phyloP scores from a whole-genome alignment of 169 alveolate species.

The Perkinsus olseni region DNA sequence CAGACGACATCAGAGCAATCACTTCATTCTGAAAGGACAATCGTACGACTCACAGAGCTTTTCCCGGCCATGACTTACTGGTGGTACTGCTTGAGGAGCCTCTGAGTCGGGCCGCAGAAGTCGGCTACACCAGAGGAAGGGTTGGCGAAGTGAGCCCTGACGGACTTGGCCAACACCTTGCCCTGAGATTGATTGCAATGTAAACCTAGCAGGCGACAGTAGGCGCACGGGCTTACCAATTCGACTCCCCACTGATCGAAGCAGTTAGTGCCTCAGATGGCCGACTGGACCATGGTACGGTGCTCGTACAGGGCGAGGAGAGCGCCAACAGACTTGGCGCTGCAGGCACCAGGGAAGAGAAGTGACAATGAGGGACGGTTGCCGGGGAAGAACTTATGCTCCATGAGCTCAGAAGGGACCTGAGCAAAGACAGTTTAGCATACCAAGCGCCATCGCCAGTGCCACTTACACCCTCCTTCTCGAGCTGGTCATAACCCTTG shows the following conservation, averaged over 20 bases:
- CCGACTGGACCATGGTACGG: conserved; percentile 94
- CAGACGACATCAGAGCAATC: neutral
- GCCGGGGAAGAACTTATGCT: conserved; percentile 90
- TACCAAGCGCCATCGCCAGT: neutral
- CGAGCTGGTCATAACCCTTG: conserved; percentile 65
- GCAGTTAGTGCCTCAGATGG: conserved; percentile 88
- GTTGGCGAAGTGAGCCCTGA: conserved; percentile 38
- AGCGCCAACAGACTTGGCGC: conserved; percentile 64
- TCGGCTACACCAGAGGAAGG: neutral
- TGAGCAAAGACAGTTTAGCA: conserved; percentile 22
- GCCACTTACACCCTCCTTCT: conserved; percentile 38
- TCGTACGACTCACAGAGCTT: neutral
- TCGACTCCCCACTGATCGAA: conserved; percentile 98
- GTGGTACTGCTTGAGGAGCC: neutral
- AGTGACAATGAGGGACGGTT: conserved; percentile 83
- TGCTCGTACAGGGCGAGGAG: conserved; percentile 94
- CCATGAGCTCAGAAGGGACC: conserved; percentile 61
- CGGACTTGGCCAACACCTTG: conserved; percentile 51
- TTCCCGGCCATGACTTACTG: neutral
- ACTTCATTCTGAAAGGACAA: neutral
- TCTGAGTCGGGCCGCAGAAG: neutral
- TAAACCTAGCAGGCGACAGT: conserved; percentile 42
- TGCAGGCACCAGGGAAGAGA: conserved; percentile 14
- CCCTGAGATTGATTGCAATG: conserved; percentile 40
- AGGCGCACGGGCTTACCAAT: conserved; percentile 43